Conservation (phyloP, 2,329 filamentous ascomycete genomes). For the Periglandula ipomoeae region DNA sequence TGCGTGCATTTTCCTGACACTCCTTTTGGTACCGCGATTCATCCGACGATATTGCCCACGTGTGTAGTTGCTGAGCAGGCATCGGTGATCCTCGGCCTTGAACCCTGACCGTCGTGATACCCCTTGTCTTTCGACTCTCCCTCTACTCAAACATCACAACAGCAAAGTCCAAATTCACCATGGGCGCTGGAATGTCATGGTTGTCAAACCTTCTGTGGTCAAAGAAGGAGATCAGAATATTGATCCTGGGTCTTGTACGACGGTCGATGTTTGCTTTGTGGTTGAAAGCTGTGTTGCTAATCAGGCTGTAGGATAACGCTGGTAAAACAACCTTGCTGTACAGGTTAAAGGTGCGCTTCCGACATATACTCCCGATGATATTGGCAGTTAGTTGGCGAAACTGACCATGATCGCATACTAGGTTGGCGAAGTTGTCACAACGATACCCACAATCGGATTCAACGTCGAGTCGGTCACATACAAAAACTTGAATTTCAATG, state of each 20-base stretch:
- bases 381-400: neutral
- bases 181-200: conserved; percentile 59
- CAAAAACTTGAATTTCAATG: conserved; percentile 97
- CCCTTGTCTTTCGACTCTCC: neutral
- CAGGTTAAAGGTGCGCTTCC: conserved; percentile 67
- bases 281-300: conserved; percentile 9
- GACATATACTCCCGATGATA: neutral
- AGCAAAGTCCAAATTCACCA: conserved; percentile 26
- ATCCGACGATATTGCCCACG: conserved; percentile 4
- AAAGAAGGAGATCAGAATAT: conserved; percentile 96
- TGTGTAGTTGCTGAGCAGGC: conserved; percentile 1
- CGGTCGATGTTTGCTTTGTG: neutral
- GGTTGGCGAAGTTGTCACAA: conserved; percentile 98
- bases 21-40: neutral
- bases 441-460: conserved; percentile 98
- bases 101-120: neutral
- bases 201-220: conserved; percentile 69
- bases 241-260: conserved; percentile 85
- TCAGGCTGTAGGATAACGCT: conserved; percentile 69
- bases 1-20: neutral
- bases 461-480: conserved; percentile 99
- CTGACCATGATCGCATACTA: conserved; percentile 26
- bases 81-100: conserved; percentile 2
- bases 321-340: conserved; percentile 97
- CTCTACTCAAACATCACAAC: neutral